Conservation (phyloP, 169 alveolate species). For the Cryptosporidium tyzzeri region DNA sequence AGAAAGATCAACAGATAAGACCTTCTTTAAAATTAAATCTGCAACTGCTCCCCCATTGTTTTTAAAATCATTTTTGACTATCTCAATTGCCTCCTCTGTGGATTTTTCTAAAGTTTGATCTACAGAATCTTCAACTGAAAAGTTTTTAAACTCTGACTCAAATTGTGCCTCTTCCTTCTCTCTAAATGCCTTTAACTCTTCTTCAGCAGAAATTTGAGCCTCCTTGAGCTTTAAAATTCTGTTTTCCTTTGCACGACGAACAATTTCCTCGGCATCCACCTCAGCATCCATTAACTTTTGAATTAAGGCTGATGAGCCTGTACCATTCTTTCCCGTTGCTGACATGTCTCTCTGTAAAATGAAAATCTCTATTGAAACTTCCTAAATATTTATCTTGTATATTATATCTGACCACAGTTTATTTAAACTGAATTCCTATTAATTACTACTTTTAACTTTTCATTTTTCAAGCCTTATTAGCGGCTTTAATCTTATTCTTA, state of each 20-base stretch:
- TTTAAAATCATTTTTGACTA: conserved; percentile 63
- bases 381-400: background rate
- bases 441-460: background rate
- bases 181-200: conserved; percentile 51
- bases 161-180: conserved; percentile 74
- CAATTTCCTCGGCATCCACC: conserved; percentile 69
- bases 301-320: conserved; percentile 68
- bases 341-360: conserved; percentile 42
- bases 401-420: background rate
- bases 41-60: conserved; percentile 65
- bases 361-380: background rate
- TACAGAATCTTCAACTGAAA: conserved; percentile 54
- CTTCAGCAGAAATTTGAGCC: conserved; percentile 75
- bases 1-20: conserved; percentile 64
- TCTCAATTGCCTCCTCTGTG: conserved; percentile 66
- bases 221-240: conserved; percentile 57
- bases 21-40: conserved; percentile 50
- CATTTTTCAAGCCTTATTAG: background rate
- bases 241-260: conserved; percentile 74
- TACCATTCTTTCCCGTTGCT: conserved; percentile 37
- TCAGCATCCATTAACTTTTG: conserved; percentile 69
- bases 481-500: background rate
- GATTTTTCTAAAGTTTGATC: conserved; percentile 66
- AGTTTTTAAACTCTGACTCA: conserved; percentile 58
- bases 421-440: conserved; percentile 3